Evolutionary conservation across 495 filamentous ascomycete species (phyloP), one percentile per base, ranked within the genome.

Genomic region (Cenococcum geophilum): DNA sequence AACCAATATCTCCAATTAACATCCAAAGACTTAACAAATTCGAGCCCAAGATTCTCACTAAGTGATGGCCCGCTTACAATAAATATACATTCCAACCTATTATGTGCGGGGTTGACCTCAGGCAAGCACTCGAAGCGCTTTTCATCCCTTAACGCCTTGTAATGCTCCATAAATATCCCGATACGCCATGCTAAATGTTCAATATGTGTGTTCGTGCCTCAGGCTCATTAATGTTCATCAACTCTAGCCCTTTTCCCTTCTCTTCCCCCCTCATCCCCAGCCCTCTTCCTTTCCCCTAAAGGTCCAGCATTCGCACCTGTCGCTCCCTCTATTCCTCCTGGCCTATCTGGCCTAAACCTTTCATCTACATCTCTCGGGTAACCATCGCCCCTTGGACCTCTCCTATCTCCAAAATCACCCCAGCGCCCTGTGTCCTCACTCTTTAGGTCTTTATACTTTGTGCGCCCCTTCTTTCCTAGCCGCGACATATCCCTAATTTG

Each of bases 401-500:
- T 48, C 53, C 76, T 78, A 12, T 86, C 84, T 37, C 80, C 82
- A 62, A 82, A 77, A 5, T 81, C 72, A 4, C 89, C 92, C 84
- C 89, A 95, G 32, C 79, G 77, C 0, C 92, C 95, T 16, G 93
- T 99, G 77, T 99, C 93, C 77, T 99, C 95, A 5, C 77, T 84
- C 74, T 84, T 87, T 51, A 99, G 75, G 77, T 99, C 95, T 60
- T 80, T 86, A 70, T 97, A 96, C 69, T 85, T 88, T 16, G 92
- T 96, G 18, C 91, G 83, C 0, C 93, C 92, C 75, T 95, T 95
- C 78, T 87, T 89, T 3, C 93, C 93, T 11, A 97, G 70, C 77
- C 92, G 91, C 21, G 93, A 92, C 87, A 91, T 88, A 74, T 97
- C 93, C 51, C 93, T 79, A 67, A 96, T 82, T 76, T 96, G 93